Base-by-base conservation (phyloP, 2,329 filamentous ascomycete species). In the Cylindrodendrum hubeiense region DNA sequence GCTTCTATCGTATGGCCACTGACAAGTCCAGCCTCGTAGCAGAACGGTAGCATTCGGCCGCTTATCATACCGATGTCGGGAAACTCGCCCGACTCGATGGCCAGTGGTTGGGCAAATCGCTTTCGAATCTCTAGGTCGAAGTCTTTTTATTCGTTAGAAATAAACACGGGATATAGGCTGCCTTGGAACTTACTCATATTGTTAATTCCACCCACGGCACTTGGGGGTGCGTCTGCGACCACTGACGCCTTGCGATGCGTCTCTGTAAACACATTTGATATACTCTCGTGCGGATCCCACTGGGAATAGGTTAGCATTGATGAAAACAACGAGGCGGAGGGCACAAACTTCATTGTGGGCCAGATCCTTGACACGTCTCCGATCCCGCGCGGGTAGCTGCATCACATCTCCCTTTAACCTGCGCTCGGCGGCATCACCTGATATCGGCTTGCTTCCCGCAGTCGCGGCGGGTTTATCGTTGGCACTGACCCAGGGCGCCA, bases 401-500 rank as follows among this genome's bases (percentile, higher is more conserved):
- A 92, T 92, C 65, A 92, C 88, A 74, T 91, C 89, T 70, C 86
- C 88, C 80, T 92, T 92, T 52, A 92, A 77, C 70, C 85, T 85
- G 71, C 89, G 84, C 78, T 92, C 90, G 37, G 87, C 85, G 34
- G 90, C 88, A 83, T 92, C 90, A 28, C 89, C 89, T 28, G 86
- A 88, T 50, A 89, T 84, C 22, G 88, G 87, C 76, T 92, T 92
- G 69, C 82, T 86, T 67, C 86, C 86, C 33, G 85, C 80, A 44
- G 83, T 83, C 12, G 86, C 80, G 19, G 85, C 79, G 19, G 89
- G 89, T 73, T 92, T 92, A 72, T 92, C 90, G 74, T 91, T 91
- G 59, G 90, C 89, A 77, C 89, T 91, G 76, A 92, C 90, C 90
- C 90, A 92, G 66, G 88, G 88, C 51, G 90, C 90, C 73, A 90